These are phyloP conservation scores for Chalciporus sp. DNA, from an alignment of 1,284 basidiomycete genomes.

Conservation along the genomic window DNA sequence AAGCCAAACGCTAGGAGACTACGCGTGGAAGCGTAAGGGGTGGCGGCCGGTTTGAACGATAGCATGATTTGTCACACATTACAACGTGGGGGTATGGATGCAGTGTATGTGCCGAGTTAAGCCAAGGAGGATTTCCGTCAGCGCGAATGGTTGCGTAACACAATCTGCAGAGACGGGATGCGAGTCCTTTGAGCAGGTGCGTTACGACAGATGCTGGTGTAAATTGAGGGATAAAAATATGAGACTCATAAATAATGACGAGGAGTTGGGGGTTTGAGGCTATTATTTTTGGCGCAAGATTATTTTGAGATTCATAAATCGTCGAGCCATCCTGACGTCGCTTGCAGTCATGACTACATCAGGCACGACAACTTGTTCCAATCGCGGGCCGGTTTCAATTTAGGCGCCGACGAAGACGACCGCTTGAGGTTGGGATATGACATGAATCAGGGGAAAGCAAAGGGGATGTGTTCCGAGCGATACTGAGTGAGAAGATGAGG, in stretches of 20 bases:
- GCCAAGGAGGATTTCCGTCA: slow-evolving; percentile 1
- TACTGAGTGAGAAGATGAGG: background rate
- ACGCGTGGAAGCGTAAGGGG: slow-evolving; percentile 22
- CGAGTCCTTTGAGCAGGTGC: background rate
- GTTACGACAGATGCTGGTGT: background rate
- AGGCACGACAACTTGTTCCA: slow-evolving; percentile 23
- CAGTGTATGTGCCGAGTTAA: slow-evolving; percentile 2
- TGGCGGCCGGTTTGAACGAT: slow-evolving; percentile 27
- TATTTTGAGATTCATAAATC: slow-evolving; percentile 26
- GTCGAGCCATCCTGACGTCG: slow-evolving; percentile 28
- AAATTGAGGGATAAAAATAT: slow-evolving; percentile 26
- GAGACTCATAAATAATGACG: slow-evolving; percentile 20
- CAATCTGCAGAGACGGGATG: background rate
- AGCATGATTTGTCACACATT: slow-evolving; percentile 16
- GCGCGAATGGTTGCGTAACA: background rate
- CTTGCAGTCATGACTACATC: slow-evolving; percentile 25
- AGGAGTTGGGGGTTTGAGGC: slow-evolving; percentile 6
- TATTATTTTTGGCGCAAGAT: slow-evolving; percentile 33
- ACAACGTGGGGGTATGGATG: slow-evolving; percentile 15
- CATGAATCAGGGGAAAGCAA: background rate
- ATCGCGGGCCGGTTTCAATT: slow-evolving; percentile 6
- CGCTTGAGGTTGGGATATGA: background rate
- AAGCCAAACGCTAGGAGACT: slow-evolving; percentile 8
- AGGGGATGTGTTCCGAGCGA: background rate
- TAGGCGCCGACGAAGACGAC: background rate